Conservation (phyloP, 371 early-diverging fungal genomes). For the Syncephalastrum sp. region DNA sequence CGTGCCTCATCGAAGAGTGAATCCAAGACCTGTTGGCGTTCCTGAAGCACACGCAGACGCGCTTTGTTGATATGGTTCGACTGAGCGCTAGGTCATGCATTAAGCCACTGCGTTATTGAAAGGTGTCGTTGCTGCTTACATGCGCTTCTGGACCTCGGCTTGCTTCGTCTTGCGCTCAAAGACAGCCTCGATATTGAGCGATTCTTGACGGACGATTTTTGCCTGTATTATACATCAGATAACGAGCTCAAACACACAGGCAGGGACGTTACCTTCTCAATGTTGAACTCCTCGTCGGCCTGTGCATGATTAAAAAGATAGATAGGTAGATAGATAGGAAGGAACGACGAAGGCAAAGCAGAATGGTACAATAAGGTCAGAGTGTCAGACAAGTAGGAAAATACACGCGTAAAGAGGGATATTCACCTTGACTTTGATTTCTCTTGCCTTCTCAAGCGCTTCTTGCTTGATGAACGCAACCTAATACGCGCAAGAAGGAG, state of each 20-base stretch:
- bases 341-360: background rate
- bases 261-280: conserved; percentile 81
- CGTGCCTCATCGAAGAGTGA: conserved; percentile 71
- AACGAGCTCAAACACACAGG: conserved; percentile 4
- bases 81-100: conserved; percentile 66
- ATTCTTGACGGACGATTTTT: conserved; percentile 90
- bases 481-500: conserved; percentile 27
- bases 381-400: background rate
- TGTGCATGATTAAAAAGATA: conserved; percentile 14
- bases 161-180: conserved; percentile 91
- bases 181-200: conserved; percentile 83
- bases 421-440: conserved; percentile 93
- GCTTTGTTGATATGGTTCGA: conserved; percentile 96
- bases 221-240: conserved; percentile 48
- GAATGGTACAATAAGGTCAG: conserved; percentile 1
- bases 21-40: conserved; percentile 85
- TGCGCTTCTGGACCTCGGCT: conserved; percentile 86
- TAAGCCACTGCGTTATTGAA: background rate
- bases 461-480: conserved; percentile 97
- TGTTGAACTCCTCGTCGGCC: conserved; percentile 99
- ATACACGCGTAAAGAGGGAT: background rate
- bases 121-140: conserved; percentile 46
- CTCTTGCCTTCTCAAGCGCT: conserved; percentile 96
- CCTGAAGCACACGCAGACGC: conserved; percentile 84
- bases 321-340: background rate